Evolutionary conservation across 1,284 basidiomycete species (phyloP), one percentile per base, ranked within the genome.

Genomic region (Boletus semigastroideus): DNA sequence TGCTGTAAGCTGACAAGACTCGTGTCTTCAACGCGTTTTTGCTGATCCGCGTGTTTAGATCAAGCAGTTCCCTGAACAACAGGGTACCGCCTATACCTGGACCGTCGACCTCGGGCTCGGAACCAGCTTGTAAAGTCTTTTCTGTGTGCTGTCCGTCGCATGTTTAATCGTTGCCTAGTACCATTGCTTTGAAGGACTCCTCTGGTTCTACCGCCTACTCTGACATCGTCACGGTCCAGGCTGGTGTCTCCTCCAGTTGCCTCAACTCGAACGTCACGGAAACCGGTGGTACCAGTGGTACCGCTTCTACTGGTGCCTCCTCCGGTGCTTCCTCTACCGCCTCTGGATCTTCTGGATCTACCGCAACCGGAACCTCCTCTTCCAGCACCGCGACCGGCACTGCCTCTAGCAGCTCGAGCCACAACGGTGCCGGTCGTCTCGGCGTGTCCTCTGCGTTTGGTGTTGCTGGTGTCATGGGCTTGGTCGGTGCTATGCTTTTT

Each of bases 181-280:
- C 78, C 14, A 59, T 80, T 41, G 56, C 63, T 14, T 53, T 87
- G 54, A 84, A 80, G 67, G 90, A 92, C 60, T 69, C 65, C 56
- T 79, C 78, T 17, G 90, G 90, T 33, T 40, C 62, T 2, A 65
- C 63, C 10, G 79, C 76, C 5, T 91, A 78, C 73, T 79, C 81
- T 12, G 80, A 81, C 55, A 68, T 73, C 2, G 71, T 85, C 47
- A 80, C 74, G 2, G 70, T 90, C 51, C 64, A 72, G 53, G n/a
- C 64, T 6, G 75, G 82, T 37, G 54, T 70, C 14, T 70, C 74
- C 54, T 64, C 64, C 19, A 56, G 60, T 42, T 75, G 72, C 31
- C 11, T 64, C 37, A 70, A 45, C 49, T 27, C 48, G 3, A 13
- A 54, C 28, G 48, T 55, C 3, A 12, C 46, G 16, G 56, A 55